Conservation (phyloP, 2,329 filamentous ascomycete genomes). For the Dichotomopilus funicola region DNA sequence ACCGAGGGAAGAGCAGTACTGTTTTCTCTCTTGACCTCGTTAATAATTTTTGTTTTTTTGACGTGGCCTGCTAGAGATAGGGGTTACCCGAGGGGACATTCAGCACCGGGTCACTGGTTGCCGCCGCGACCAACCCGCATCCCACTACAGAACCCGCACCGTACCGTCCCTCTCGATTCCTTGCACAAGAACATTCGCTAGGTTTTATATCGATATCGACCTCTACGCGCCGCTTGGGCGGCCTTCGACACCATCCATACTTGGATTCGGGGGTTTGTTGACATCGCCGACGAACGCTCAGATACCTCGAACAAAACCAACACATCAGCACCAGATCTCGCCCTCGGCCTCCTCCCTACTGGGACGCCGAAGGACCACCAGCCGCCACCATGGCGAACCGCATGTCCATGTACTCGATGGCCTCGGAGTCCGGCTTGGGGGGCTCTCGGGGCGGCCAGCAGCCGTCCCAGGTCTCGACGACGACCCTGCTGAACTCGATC, state of each 20-base stretch:
- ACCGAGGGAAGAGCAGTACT: not conserved
- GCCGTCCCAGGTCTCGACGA: constrained; percentile 79
- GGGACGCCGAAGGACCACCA: constrained; percentile 29
- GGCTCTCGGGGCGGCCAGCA: constrained; percentile 56
- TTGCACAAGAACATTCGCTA: constrained; percentile 11
- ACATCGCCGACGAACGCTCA: not conserved
- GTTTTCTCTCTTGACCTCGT: constrained; percentile 2
- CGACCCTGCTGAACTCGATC: constrained; percentile 82
- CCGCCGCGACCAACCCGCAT: constrained; percentile 25
- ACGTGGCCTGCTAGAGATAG: constrained; percentile 9
- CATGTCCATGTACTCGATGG: constrained; percentile 64
- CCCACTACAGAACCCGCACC: constrained; percentile 8
- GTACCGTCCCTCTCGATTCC: not conserved
- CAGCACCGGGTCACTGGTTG: constrained; percentile 17
- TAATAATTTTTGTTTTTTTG: not conserved
- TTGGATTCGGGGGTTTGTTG: not conserved
- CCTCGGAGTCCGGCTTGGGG: constrained; percentile 52
- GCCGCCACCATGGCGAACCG: constrained; percentile 49
- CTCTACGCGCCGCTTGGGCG: not conserved
- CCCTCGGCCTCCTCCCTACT: constrained; percentile 19
- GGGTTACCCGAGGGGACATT: constrained; percentile 11
- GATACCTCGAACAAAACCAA: not conserved
- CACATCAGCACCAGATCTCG: not conserved
- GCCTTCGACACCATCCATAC: not conserved
- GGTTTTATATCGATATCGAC: constrained; percentile 3